These are phyloP conservation scores for Sporobolomyces roseus DNA, from an alignment of 768 basidiomycete genomes.

Conservation along the genomic window DNA sequence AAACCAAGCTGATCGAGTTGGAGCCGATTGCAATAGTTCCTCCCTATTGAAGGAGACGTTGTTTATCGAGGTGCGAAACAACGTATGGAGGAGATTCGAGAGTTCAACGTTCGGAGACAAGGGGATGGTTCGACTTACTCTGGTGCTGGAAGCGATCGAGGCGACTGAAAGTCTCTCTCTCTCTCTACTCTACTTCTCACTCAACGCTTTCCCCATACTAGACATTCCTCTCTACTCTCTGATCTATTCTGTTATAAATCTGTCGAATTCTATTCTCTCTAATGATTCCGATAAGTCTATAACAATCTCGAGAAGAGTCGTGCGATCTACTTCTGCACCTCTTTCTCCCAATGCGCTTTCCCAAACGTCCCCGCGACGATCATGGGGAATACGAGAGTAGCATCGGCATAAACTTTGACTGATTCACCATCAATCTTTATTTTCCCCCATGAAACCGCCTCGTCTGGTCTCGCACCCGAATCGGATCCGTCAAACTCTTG, in stretches of 20 bases:
- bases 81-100: conserved; percentile 21
- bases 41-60: conserved; percentile 34
- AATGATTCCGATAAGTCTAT: too few species aligned
- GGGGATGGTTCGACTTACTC: conserved; percentile 15
- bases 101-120: conserved; percentile 17
- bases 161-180: background rate
- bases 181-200: too few species aligned
- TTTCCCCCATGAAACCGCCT: conserved; percentile 98
- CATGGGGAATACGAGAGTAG: conserved; percentile 91
- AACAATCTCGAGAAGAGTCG: too few species aligned
- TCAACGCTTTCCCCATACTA: too few species aligned
- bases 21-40: conserved; percentile 4
- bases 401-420: conserved; percentile 70
- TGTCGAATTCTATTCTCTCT: too few species aligned
- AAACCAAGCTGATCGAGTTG: background rate
- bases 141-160: conserved; percentile 12
- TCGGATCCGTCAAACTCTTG: conserved; percentile 99
- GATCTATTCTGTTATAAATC: too few species aligned
- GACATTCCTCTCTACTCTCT: too few species aligned
- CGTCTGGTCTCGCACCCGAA: conserved; percentile 92
- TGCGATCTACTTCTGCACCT: too few species aligned
- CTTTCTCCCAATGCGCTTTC: conserved; percentile 50
- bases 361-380: conserved; percentile 93
- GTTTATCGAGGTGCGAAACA: conserved; percentile 13
- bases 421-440: conserved; percentile 66